Conservation (phyloP, 2,329 filamentous ascomycete genomes). For the Phialophora macrospora region DNA sequence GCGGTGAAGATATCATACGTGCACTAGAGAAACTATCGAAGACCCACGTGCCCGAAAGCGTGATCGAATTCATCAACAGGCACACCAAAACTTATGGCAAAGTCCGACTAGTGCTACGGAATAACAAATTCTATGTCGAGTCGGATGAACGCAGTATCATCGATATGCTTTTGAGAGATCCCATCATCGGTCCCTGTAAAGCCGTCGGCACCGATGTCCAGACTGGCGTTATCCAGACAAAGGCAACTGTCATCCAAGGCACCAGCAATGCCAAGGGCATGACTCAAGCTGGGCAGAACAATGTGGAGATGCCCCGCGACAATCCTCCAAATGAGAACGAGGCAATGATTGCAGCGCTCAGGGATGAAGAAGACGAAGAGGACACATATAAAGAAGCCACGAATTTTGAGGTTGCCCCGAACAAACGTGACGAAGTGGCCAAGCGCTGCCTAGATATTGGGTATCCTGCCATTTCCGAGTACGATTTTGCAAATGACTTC, state of each 20-base stretch:
- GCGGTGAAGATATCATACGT: slow-evolving; percentile 85
- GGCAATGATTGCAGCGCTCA: slow-evolving; percentile 65
- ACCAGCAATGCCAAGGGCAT: slow-evolving; percentile 91
- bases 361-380: slow-evolving; percentile 78
- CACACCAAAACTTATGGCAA: slow-evolving; percentile 93
- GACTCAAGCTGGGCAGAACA: slow-evolving; percentile 66
- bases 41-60: slow-evolving; percentile 79
- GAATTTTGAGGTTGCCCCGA: slow-evolving; percentile 86
- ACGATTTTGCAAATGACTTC: slow-evolving; percentile 92
- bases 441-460: slow-evolving; percentile 86
- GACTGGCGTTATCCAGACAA: slow-evolving; percentile 82
- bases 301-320: slow-evolving; percentile 40
- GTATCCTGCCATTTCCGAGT: slow-evolving; percentile 90
- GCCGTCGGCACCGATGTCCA: slow-evolving; percentile 76
- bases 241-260: slow-evolving; percentile 86
- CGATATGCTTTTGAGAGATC: slow-evolving; percentile 83
- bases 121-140: slow-evolving; percentile 93
- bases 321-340: slow-evolving; percentile 33
- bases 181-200: slow-evolving; percentile 77
- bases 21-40: slow-evolving; percentile 88
- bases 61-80: slow-evolving; percentile 77
- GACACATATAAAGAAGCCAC: slow-evolving; percentile 88
- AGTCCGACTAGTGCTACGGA: slow-evolving; percentile 90
- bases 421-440: slow-evolving; percentile 82
- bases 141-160: slow-evolving; percentile 86